phyloP scores from a whole-genome alignment of 139 green algal species.

The Mychonastes homosphaera region DNA sequence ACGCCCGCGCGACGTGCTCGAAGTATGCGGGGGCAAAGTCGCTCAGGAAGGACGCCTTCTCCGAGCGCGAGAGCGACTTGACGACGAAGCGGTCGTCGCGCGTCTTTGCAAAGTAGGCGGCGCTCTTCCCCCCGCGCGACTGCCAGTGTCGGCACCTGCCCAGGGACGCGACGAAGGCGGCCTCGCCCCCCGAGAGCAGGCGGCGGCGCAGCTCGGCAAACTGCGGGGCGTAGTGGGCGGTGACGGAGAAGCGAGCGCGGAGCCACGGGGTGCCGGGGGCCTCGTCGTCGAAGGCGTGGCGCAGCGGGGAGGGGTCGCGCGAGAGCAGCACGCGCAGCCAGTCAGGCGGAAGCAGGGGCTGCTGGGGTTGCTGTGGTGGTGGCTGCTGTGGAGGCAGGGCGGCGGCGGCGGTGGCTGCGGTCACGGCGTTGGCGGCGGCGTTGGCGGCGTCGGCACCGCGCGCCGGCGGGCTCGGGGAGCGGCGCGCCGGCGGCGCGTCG shows the following conservation, averaged over 20 bases:
- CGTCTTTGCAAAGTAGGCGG: constrained; percentile 89
- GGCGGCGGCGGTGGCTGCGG: background rate
- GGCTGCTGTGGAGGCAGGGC: background rate
- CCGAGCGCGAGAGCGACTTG: constrained; percentile 25
- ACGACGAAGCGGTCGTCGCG: constrained; percentile 62
- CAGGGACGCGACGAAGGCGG: constrained; percentile 69
- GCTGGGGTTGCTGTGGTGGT: constrained; percentile 4
- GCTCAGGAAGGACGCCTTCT: constrained; percentile 64
- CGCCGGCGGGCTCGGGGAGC: no score
- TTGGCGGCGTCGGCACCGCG: background rate
- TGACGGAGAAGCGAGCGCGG: constrained; percentile 33
- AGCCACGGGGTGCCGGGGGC: constrained; percentile 24
- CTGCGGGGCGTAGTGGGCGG: constrained; percentile 72
- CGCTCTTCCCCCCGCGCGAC: constrained; percentile 73
- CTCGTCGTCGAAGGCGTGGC: constrained; percentile 49
- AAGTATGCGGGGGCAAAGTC: constrained; percentile 82
- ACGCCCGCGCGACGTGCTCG: constrained; percentile 50
- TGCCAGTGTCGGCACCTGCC: constrained; percentile 50
- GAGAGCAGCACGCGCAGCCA: constrained; percentile 38
- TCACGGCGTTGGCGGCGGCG: background rate
- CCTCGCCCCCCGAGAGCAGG: constrained; percentile 55
- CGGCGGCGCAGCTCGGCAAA: constrained; percentile 68
- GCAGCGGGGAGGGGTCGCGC: constrained; percentile 43
- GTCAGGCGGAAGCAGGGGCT: constrained; percentile 13
- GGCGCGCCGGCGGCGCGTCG: no score